These are phyloP conservation scores for Amanita pseudoporphyria DNA, from an alignment of 768 basidiomycete genomes.

Conservation along the genomic window DNA sequence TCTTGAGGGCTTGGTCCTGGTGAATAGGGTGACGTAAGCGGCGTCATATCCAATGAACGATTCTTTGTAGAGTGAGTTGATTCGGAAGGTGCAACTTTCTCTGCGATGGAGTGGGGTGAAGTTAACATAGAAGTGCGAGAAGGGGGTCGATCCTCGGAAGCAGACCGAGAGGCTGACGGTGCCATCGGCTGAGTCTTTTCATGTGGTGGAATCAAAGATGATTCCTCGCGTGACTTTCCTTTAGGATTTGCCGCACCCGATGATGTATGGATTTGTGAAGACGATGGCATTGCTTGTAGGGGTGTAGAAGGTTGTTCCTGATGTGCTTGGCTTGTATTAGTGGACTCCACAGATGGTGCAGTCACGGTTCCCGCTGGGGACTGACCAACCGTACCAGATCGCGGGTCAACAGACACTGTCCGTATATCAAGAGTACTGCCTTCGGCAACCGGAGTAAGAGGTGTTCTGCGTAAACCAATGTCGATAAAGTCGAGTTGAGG, in stretches of 20 bases:
- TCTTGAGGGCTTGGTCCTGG: constrained; percentile 10
- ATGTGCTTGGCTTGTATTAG: background rate
- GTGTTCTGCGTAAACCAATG: constrained; percentile 15
- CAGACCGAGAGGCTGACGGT: constrained; percentile 7
- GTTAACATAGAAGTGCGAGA: constrained; percentile 19
- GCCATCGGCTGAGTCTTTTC: constrained; percentile 3
- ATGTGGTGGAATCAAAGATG: background rate
- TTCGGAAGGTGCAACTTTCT: background rate
- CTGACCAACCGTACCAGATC: background rate
- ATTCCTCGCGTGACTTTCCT: background rate
- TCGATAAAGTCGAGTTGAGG: constrained; percentile 46
- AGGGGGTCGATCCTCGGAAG: constrained; percentile 9
- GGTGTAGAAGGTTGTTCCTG: background rate
- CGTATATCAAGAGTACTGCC: constrained; percentile 20
- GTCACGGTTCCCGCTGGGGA: background rate
- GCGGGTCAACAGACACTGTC: constrained; percentile 16
- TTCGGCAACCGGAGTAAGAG: constrained; percentile 65
- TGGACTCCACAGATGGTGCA: background rate
- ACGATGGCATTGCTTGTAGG: background rate
- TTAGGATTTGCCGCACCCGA: background rate
- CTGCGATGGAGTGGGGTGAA: constrained; percentile 22
- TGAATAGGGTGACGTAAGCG: constrained; percentile 31
- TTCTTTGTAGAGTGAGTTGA: constrained; percentile 8
- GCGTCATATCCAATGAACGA: constrained; percentile 18
- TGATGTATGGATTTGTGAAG: background rate